Percentiles rank a stretch among this genome's conserved stretches.
These are phyloP conservation scores for Fusarium palustre DNA, from an alignment of 2,329 filamentous ascomycete genomes.

Conservation along the genomic window DNA sequence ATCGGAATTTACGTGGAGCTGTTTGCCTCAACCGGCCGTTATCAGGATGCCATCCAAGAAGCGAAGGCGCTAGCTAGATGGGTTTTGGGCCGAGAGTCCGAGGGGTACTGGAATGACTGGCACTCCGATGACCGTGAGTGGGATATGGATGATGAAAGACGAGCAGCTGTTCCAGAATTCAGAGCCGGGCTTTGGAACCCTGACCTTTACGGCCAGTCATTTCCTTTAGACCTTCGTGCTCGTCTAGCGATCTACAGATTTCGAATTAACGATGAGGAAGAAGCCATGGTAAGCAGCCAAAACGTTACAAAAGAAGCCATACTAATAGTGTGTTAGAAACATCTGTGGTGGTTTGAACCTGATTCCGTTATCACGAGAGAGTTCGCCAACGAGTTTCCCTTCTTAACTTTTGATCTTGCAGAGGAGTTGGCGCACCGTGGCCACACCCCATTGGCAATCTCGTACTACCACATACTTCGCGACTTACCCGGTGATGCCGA, in stretches of 20 bases:
- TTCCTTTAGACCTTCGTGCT: conserved; percentile 85
- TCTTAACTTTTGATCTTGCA: conserved; percentile 79
- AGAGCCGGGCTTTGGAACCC: conserved; percentile 63
- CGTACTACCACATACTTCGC: conserved; percentile 68
- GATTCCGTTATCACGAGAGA: conserved; percentile 60
- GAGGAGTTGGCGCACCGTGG: conserved; percentile 55
- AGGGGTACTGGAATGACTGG: conserved; percentile 81
- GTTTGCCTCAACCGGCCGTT: conserved; percentile 72
- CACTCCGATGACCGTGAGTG: conserved; percentile 87
- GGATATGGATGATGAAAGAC: conserved; percentile 79
- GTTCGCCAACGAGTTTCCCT: conserved; percentile 74
- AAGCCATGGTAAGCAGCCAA: conserved; percentile 74
- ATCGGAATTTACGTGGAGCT: conserved; percentile 88
- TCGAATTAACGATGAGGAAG: conserved; percentile 72
- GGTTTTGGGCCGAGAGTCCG: conserved; percentile 80
- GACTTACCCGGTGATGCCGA: conserved; percentile 62
- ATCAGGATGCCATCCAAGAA: conserved; percentile 73
- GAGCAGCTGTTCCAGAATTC: conserved; percentile 72
- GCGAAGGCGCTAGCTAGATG: conserved; percentile 82
- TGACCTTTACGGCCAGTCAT: conserved; percentile 74
- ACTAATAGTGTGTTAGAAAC: conserved; percentile 59
- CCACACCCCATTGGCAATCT: conserved; percentile 57
- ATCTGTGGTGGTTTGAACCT: conserved; percentile 78
- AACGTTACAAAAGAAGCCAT: conserved; percentile 5
- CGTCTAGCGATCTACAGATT: conserved; percentile 89